These are phyloP conservation scores for Tetracladium marchalianum DNA, from an alignment of 495 filamentous ascomycete species.

Conservation along the genomic window DNA sequence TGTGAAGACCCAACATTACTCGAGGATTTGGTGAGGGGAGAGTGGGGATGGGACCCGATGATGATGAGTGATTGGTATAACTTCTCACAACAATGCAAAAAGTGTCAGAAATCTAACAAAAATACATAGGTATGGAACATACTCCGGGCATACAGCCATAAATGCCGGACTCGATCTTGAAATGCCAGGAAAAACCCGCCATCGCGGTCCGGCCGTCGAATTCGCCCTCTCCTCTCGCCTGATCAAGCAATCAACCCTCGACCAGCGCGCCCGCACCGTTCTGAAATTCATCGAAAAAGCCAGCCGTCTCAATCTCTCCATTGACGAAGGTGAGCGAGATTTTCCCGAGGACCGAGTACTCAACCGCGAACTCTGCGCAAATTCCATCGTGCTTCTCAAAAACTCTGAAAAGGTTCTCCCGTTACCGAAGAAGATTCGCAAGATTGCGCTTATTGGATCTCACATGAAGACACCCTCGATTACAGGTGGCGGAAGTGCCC, in stretches of 20 bases:
- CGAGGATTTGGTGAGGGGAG: constrained; percentile 51
- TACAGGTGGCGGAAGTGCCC: constrained; percentile 60
- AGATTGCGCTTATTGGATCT: constrained; percentile 47
- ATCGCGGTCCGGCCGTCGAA: constrained; percentile 47
- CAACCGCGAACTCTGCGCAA: constrained; percentile 49
- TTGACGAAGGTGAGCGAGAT: constrained; percentile 8
- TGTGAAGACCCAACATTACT: constrained; percentile 53
- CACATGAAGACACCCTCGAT: constrained; percentile 59
- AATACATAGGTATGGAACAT: constrained; percentile 48
- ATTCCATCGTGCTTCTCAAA: constrained; percentile 62
- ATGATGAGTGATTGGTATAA: constrained; percentile 11
- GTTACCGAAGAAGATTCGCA: constrained; percentile 42
- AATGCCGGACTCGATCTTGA: constrained; percentile 65
- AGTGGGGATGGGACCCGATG: constrained; percentile 33
- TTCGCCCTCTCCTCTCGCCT: constrained; percentile 48
- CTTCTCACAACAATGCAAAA: not conserved
- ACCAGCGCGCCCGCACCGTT: constrained; percentile 50
- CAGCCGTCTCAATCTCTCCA: constrained; percentile 1
- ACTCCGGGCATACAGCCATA: constrained; percentile 52
- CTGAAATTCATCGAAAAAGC: constrained; percentile 47
- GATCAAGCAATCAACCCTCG: constrained; percentile 44
- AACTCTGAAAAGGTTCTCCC: constrained; percentile 58
- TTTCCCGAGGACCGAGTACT: constrained; percentile 21
- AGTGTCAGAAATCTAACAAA: not conserved
- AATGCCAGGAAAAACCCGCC: constrained; percentile 61